Percentiles rank a stretch among this genome's conserved stretches.
Evolutionary conservation across 176 grass and related monocot species (phyloP).

Genomic region (Cocos nucifera): DNA sequence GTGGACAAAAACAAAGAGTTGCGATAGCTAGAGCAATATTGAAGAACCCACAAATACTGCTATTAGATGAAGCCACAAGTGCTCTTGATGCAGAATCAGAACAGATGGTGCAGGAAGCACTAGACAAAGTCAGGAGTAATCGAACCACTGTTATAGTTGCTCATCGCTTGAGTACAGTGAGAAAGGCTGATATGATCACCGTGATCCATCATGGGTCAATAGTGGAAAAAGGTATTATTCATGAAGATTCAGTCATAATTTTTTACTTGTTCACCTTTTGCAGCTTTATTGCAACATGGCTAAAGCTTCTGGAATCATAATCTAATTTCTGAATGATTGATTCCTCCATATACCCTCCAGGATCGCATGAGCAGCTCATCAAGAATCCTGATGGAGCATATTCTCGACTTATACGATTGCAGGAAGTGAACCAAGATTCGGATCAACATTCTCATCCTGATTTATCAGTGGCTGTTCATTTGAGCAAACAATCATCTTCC

Average conservation of each 20-base stretch:
- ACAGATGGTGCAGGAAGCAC: conserved; percentile 71
- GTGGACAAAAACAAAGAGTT: conserved; percentile 83
- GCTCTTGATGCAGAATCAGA: conserved; percentile 86
- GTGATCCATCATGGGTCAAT: conserved; percentile 78
- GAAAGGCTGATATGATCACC: conserved; percentile 68
- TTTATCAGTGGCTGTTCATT: neutral
- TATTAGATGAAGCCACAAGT: conserved; percentile 88
- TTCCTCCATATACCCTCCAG: conserved; percentile 24
- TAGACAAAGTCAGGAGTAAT: conserved; percentile 66
- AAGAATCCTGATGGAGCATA: conserved; percentile 61
- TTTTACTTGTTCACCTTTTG: neutral
- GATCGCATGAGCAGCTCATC: conserved; percentile 59
- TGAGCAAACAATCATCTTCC: neutral
- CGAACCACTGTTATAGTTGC: conserved; percentile 82
- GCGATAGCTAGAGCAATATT: conserved; percentile 83
- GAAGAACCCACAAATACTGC: conserved; percentile 69
- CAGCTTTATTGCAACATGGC: neutral
- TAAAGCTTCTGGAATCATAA: conserved; percentile 1
- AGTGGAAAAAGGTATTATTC: conserved; percentile 63
- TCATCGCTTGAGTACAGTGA: conserved; percentile 72
- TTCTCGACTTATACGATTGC: conserved; percentile 50
- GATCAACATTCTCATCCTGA: conserved; percentile 23
- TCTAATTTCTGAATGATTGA: conserved; percentile 9
- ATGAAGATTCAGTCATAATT: neutral
- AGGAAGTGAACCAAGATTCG: conserved; percentile 38